Evolutionary conservation across 495 filamentous ascomycete species (phyloP), one percentile per base, ranked within the genome.

Genomic region (Penicillium argentinense): DNA sequence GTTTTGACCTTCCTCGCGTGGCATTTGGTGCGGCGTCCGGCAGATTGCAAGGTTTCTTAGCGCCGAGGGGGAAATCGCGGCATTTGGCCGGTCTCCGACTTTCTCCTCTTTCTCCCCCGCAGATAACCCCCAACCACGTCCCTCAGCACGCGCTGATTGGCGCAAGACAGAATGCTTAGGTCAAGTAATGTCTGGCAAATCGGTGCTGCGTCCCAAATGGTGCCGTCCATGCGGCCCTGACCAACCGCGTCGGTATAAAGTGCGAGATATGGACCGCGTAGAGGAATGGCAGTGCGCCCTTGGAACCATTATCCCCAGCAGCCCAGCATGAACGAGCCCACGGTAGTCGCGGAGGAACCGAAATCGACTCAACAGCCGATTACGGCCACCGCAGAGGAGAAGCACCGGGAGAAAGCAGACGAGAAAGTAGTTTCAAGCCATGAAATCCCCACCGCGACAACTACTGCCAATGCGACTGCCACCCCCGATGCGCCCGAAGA

Each of bases 1-100:
- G 51, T 49, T 45, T 37, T 49, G 28, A 54, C 51, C 51, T 54
- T 54, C 51, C 51, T 41, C 12, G 8, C 19, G 18, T 39, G 30
- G 30, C 40, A 8, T 17, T 40, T 22, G 9, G 17, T 4, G 6
- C 33, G 16, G n/a, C 48, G 40, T 45, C 22, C 39, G 40, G 27
- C 39, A 22, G 24, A 14, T 26, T 19, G 13, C 22, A 36, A 33
- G 32, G 42, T 27, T 22, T 12, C 11, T 44, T 54, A 54, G 51
- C 51, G 45, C 42, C 41, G n/a, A 48, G 14, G 9, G 21, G 22
- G 4, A 45, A 34, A 14, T 21, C 5, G 27, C 29, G 27, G 14
- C 7, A 2, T 26, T 12, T 39, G 16, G 19, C 28, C 11, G 13
- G 8, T 12, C 16, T 44, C 24, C 21, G 6, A 34, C 12, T n/a